Evolutionary conservation across 306 rosid genomes (phyloP).

Genomic region (Crataegus laevigata): DNA sequence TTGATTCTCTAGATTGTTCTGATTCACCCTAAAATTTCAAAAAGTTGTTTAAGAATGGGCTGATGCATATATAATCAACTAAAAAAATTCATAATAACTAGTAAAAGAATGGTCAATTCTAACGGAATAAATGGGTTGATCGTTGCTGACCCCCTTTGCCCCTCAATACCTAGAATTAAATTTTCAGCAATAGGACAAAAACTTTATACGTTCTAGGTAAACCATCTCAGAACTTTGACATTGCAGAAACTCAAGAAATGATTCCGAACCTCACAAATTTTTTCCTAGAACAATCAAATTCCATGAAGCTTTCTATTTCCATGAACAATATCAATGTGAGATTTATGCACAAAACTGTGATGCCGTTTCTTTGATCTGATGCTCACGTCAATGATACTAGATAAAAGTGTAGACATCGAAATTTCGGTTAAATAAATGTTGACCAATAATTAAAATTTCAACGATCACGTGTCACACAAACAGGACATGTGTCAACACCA

Average conservation of each 20-base stretch:
- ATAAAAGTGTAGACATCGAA: too few species aligned
- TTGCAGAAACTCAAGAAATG: neutral
- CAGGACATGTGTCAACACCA: too few species aligned
- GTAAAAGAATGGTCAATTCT: neutral
- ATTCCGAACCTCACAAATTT: neutral
- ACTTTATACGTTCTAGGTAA: neutral
- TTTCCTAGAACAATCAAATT: neutral
- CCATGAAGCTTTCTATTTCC: neutral
- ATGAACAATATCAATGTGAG: neutral
- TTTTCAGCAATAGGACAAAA: neutral
- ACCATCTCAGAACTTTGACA: neutral
- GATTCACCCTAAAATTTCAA: constrained; percentile 54
- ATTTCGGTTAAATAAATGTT: too few species aligned
- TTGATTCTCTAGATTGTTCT: constrained; percentile 40
- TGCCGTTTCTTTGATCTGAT: neutral
- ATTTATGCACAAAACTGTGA: neutral
- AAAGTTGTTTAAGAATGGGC: neutral
- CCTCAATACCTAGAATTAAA: neutral
- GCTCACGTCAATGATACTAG: neutral
- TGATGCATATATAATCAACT: constrained; percentile 2
- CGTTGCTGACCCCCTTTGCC: too few species aligned
- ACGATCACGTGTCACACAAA: too few species aligned
- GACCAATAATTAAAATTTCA: too few species aligned
- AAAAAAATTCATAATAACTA: constrained; percentile 2
- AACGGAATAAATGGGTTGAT: neutral